phyloP scores from a whole-genome alignment of 2,329 filamentous ascomycete species.

The Lasiodiplodia sp. region DNA sequence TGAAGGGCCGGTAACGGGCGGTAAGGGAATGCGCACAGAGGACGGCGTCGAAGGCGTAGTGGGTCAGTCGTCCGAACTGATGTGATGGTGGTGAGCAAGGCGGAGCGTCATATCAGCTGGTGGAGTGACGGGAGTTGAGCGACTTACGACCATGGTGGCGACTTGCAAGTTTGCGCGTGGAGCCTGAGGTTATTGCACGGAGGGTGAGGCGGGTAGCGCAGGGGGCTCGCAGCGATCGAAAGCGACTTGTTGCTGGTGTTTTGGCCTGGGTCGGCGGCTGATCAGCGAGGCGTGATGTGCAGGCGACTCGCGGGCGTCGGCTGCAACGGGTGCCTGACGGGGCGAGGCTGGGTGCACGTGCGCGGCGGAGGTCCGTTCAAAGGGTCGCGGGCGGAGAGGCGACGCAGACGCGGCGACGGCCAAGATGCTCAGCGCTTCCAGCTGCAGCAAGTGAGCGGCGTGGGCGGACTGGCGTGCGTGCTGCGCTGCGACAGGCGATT shows the following conservation, averaged over 20 bases:
- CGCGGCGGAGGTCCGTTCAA: neutral
- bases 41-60: constrained; percentile 96
- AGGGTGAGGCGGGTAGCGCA: constrained; percentile 23
- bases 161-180: constrained; percentile 22
- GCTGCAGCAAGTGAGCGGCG: constrained; percentile 1
- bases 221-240: constrained; percentile 9
- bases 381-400: constrained; percentile 8
- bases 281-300: constrained; percentile 26
- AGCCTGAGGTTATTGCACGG: constrained; percentile 24
- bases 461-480: constrained; percentile 15
- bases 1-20: constrained; percentile 24
- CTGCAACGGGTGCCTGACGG: constrained; percentile 21
- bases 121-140: constrained; percentile 32
- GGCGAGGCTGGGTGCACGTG: constrained; percentile 13
- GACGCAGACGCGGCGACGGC: constrained; percentile 9
- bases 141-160: constrained; percentile 49
- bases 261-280: constrained; percentile 29
- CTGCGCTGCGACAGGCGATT: neutral
- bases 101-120: constrained; percentile 29
- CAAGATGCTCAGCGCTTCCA: neutral
- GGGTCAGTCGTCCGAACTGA: constrained; percentile 90
- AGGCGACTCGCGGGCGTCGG: constrained; percentile 25
- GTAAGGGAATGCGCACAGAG: constrained; percentile 68
- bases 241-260: constrained; percentile 16
- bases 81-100: constrained; percentile 63